phyloP scores from a whole-genome alignment of 2,329 filamentous ascomycete genomes.

The Orbilia blumenaviensis region DNA sequence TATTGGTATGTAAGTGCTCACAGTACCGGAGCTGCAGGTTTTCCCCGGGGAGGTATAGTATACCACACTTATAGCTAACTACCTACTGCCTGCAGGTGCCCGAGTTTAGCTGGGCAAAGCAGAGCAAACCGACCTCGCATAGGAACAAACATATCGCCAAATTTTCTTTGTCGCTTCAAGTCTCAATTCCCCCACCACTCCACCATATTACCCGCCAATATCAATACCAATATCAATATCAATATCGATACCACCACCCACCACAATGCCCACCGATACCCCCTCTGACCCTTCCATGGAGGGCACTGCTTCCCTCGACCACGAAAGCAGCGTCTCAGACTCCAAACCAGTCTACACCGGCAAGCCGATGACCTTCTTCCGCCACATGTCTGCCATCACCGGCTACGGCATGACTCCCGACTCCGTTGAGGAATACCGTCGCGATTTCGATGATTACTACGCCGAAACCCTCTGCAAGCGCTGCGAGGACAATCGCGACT shows the following conservation, averaged over 20 bases:
- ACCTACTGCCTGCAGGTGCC: no score
- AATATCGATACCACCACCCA: not conserved
- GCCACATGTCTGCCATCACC: constrained; percentile 65
- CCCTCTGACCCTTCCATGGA: not conserved
- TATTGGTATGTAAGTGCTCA: no score
- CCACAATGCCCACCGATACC: constrained; percentile 17
- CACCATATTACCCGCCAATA: not conserved
- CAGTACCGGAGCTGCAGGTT: no score
- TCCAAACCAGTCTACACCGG: constrained; percentile 44
- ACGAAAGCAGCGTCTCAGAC: constrained; percentile 26
- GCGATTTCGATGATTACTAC: constrained; percentile 77
- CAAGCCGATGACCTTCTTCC: constrained; percentile 45
- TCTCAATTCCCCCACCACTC: not conserved
- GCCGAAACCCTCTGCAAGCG: constrained; percentile 65
- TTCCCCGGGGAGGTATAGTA: no score
- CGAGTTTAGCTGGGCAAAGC: no score
- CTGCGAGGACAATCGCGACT: constrained; percentile 84
- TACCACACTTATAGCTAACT: no score
- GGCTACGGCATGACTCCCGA: constrained; percentile 72
- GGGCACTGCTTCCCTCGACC: constrained; percentile 27
- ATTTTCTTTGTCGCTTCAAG: not conserved
- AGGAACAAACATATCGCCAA: no score
- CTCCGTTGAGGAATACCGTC: constrained; percentile 78
- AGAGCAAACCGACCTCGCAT: constrained; percentile 25
- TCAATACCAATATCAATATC: not conserved